Evolutionary conservation across 352 stramenopile species (phyloP).

Genomic region (Phytophthora quininea): DNA sequence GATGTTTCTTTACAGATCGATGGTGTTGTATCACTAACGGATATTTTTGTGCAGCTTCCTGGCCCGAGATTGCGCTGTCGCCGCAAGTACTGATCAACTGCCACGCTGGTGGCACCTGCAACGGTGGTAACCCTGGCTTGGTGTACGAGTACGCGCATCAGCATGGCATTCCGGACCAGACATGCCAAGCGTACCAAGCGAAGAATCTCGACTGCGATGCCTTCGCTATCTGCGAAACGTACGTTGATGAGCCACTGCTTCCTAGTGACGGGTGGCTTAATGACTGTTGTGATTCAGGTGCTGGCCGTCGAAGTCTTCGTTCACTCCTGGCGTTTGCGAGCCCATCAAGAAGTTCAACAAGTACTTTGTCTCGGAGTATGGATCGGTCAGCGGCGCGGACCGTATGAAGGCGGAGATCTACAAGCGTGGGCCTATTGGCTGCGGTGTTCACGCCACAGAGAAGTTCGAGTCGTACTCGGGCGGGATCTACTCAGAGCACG

Average conservation of each 20-base stretch:
- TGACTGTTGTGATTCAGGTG: slow-evolving; percentile 44
- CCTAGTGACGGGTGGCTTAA: no score
- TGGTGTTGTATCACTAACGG: slow-evolving; percentile 10
- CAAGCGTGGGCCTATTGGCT: slow-evolving; percentile 91
- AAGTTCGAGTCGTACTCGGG: slow-evolving; percentile 85
- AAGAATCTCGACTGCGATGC: slow-evolving; percentile 82
- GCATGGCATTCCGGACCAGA: slow-evolving; percentile 92
- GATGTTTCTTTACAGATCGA: slow-evolving; percentile 9
- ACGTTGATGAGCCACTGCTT: slow-evolving; percentile 28
- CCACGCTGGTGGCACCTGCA: slow-evolving; percentile 75
- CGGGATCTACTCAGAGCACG: slow-evolving; percentile 85
- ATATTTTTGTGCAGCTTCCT: slow-evolving; percentile 49
- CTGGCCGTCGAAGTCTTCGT: slow-evolving; percentile 88
- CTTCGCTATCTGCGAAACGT: slow-evolving; percentile 85
- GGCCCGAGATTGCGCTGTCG: slow-evolving; percentile 83
- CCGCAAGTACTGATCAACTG: slow-evolving; percentile 89
- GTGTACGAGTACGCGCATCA: slow-evolving; percentile 89
- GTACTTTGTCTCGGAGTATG: slow-evolving; percentile 92
- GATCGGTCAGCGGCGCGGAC: slow-evolving; percentile 81
- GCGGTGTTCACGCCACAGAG: slow-evolving; percentile 83
- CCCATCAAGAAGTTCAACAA: slow-evolving; percentile 88
- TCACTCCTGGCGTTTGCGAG: slow-evolving; percentile 82
- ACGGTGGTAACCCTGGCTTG: slow-evolving; percentile 79
- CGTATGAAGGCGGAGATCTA: slow-evolving; percentile 94
- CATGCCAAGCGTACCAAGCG: slow-evolving; percentile 91